phyloP scores from a whole-genome alignment of 768 basidiomycete genomes.

The Russula compacta region DNA sequence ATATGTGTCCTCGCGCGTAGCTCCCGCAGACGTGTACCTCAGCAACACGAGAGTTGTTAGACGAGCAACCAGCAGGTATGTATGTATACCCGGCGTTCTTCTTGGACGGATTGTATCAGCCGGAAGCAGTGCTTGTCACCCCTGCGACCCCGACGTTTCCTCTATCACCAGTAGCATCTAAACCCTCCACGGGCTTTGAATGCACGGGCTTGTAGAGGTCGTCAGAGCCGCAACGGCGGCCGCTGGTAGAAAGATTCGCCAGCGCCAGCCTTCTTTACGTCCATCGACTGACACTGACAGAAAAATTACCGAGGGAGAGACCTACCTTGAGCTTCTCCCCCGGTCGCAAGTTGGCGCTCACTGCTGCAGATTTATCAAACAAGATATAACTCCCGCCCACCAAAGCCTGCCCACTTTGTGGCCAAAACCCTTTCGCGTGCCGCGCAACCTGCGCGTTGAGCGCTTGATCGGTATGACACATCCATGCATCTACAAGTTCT shows the following conservation, averaged over 20 bases:
- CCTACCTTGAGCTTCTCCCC: conserved; percentile 48
- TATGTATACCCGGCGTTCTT: conserved; percentile 32
- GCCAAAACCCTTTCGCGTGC: conserved; percentile 69
- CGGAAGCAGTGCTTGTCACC: conserved; percentile 35
- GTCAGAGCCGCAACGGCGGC: conserved; percentile 29
- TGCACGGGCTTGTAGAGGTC: conserved; percentile 1
- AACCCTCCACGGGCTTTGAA: conserved; percentile 60
- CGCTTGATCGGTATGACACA: conserved; percentile 90
- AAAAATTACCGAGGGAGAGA: conserved; percentile 21
- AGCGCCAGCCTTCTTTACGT: conserved; percentile 92
- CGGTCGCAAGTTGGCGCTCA: conserved; percentile 41
- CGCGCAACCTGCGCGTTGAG: conserved; percentile 62
- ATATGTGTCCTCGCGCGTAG: conserved; percentile 84
- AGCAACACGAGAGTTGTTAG: conserved; percentile 81
- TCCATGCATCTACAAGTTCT: conserved; percentile 95
- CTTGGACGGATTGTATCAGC: conserved; percentile 96
- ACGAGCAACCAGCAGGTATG: conserved; percentile 35
- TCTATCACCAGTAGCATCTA: conserved; percentile 21
- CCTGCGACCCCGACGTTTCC: conserved; percentile 24
- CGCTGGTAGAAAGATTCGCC: conserved; percentile 49
- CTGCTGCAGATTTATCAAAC: conserved; percentile 54
- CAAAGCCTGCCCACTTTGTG: conserved; percentile 56
- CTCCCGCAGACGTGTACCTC: conserved; percentile 65
- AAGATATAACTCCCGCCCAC: conserved; percentile 88
- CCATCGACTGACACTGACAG: conserved; percentile 31